Evolutionary conservation across 352 stramenopile species (phyloP), one percentile per base, ranked within the genome.

Genomic region (Thalassiosira oceanica): DNA sequence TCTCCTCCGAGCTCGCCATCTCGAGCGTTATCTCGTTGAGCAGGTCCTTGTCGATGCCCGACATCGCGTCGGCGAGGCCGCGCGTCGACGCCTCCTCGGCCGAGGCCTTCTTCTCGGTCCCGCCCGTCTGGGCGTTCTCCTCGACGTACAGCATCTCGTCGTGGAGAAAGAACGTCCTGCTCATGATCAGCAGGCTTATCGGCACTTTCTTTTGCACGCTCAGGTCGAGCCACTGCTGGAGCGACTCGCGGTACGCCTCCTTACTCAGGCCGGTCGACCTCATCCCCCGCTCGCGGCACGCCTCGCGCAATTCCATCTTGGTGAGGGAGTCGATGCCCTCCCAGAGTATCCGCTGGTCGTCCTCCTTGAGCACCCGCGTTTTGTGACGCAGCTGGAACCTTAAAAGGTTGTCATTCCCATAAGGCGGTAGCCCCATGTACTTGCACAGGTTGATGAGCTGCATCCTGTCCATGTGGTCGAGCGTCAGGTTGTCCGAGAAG

Each of bases 271-370:
- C 96, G 1, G 92, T 97, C 18, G 93, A 86, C 42, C 95, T 88
- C 96, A 99, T 99, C 27, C 96, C 96, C 46, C 96, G 92, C 78
- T 98, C 96, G 84, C 96, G 93, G 68, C 95, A 98, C 5, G 95
- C 96, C 82, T 95, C 86, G 33, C 89, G 60, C 0, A 99, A 82
- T 81, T 99, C 96, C 73, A 98, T 95, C 81, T 98, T 98, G 58
- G 97, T 96, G 1, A 99, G 87, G 26, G 90, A 97, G 56, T 98
- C 93, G 36, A 99, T 89, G 7, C 96, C 96, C 88, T 99, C 96
- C 93, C 94, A 99, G 54, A 98, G 91, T 78, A 99, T 99, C 48
- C 96, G 90, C 75, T 98, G 94, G 78, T 99, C 96, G 80, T 99
- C 96, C 75, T 98, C 97, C 74, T 97, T 97, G 8, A 98, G 77